Conservation (phyloP, 768 basidiomycete genomes). For the Xerocomellus chrysenteron region DNA sequence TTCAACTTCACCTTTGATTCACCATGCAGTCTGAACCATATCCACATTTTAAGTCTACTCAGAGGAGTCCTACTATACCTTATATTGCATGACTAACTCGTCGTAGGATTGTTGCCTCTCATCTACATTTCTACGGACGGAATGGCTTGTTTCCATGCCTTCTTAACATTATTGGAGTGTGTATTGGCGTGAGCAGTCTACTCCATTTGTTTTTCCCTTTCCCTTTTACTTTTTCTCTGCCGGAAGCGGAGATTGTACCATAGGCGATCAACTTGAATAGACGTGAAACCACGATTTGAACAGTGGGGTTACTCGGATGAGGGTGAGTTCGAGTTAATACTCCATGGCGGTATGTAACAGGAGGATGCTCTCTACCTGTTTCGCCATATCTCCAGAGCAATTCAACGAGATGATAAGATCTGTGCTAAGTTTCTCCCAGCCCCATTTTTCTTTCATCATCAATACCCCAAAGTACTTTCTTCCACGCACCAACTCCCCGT, state of each 20-base stretch:
- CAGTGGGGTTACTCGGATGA: not conserved
- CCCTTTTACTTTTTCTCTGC: not conserved
- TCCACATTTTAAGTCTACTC: constrained; percentile 4
- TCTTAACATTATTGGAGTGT: constrained; percentile 27
- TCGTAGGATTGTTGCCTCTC: constrained; percentile 20
- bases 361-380: not conserved
- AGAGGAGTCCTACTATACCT: constrained; percentile 22
- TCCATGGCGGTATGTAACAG: not conserved
- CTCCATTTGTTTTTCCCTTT: constrained; percentile 12
- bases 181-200: not conserved
- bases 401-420: constrained; percentile 4
- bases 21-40: constrained; percentile 4
- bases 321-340: not conserved
- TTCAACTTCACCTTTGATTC: not conserved
- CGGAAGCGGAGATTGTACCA: constrained; percentile 10
- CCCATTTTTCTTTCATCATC: constrained; percentile 9
- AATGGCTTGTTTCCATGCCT: constrained; percentile 16
- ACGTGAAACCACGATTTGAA: constrained; percentile 4
- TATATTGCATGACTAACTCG: constrained; percentile 26
- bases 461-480: constrained; percentile 2
- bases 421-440: constrained; percentile 5
- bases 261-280: constrained; percentile 10
- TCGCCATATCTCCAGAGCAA: not conserved
- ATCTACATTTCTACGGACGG: constrained; percentile 18
- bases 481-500: not conserved